Percentiles rank a stretch among this genome's conserved stretches.
Evolutionary conservation across 495 filamentous ascomycete species (phyloP).

Genomic region (Penicillium coffeae): DNA sequence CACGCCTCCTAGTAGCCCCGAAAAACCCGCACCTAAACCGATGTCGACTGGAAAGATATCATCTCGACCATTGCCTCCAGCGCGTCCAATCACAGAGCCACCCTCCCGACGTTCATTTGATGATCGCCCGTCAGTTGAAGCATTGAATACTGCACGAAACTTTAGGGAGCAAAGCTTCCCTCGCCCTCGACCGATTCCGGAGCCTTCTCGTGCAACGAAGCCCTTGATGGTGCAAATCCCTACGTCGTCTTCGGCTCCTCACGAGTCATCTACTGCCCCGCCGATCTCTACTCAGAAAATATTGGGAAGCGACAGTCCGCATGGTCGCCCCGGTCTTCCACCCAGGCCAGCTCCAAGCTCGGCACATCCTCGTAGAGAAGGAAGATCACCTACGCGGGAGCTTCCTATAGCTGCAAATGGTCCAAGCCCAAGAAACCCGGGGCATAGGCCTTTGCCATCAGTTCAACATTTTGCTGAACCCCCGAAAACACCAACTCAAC

Average conservation of each 20-base stretch:
- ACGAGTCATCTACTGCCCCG: slow-evolving; percentile 21
- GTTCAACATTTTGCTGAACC: slow-evolving; percentile 9
- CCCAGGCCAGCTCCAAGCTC: slow-evolving; percentile 36
- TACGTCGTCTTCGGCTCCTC: slow-evolving; percentile 12
- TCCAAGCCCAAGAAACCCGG: slow-evolving; percentile 14
- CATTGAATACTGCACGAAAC: slow-evolving; percentile 12
- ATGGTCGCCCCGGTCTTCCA: slow-evolving; percentile 59
- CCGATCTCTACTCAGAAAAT: slow-evolving; percentile 25
- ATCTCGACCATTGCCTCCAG: slow-evolving; percentile 11
- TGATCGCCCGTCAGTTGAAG: slow-evolving; percentile 18
- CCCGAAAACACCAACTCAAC: background rate
- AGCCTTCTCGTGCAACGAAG: slow-evolving; percentile 28
- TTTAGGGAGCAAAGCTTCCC: slow-evolving; percentile 30
- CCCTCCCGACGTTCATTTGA: slow-evolving; percentile 27
- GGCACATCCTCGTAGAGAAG: slow-evolving; percentile 17
- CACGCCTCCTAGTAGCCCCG: slow-evolving; percentile 79
- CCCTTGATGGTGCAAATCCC: slow-evolving; percentile 38
- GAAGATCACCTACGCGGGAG: slow-evolving; percentile 32
- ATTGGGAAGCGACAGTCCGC: slow-evolving; percentile 34
- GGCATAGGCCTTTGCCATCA: slow-evolving; percentile 16
- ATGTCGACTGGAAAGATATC: slow-evolving; percentile 10
- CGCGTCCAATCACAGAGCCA: slow-evolving; percentile 21
- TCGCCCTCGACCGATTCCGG: slow-evolving; percentile 20
- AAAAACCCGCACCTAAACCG: slow-evolving; percentile 41
- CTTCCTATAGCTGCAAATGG: slow-evolving; percentile 9